These are phyloP conservation scores for Rutstroemia sp. DNA, from an alignment of 2,329 filamentous ascomycete species.

Conservation along the genomic window DNA sequence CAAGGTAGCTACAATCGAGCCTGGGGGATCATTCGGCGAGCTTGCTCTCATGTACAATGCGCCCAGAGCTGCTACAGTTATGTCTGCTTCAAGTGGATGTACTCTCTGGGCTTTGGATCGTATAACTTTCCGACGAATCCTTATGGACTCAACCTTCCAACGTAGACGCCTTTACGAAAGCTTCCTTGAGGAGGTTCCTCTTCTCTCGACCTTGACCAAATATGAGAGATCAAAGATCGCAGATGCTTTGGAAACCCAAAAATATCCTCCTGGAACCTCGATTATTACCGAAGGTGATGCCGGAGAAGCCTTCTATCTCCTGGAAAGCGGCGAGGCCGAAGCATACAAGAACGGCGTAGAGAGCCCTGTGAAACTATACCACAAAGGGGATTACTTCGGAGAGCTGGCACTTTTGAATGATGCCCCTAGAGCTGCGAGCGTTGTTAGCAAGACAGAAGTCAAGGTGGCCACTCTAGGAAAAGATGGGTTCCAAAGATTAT, in stretches of 20 bases:
- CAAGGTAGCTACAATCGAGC: constrained; percentile 73
- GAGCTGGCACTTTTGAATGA: constrained; percentile 92
- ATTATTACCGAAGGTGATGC: constrained; percentile 92
- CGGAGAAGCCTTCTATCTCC: constrained; percentile 83
- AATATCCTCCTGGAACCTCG: constrained; percentile 68
- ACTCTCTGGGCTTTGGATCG: constrained; percentile 93
- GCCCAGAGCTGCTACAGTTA: constrained; percentile 86
- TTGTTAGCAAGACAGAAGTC: constrained; percentile 76
- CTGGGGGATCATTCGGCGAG: constrained; percentile 93
- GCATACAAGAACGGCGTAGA: constrained; percentile 72
- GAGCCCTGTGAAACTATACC: constrained; percentile 70
- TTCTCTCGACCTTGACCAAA: constrained; percentile 73
- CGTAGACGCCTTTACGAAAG: constrained; percentile 94
- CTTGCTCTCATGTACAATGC: constrained; percentile 98
- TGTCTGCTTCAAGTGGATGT: constrained; percentile 70
- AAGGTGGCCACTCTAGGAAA: constrained; percentile 92
- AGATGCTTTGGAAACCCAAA: constrained; percentile 87
- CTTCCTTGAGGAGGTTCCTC: constrained; percentile 88
- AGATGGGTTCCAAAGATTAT: constrained; percentile 85
- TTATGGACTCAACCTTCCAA: constrained; percentile 97
- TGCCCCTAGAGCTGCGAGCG: constrained; percentile 82
- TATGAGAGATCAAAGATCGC: constrained; percentile 98
- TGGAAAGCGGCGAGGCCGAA: constrained; percentile 81
- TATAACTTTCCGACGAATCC: constrained; percentile 90
- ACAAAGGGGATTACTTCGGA: constrained; percentile 93